Conservation (phyloP, 2,329 filamentous ascomycete species). For the Botrytis galanthina region DNA sequence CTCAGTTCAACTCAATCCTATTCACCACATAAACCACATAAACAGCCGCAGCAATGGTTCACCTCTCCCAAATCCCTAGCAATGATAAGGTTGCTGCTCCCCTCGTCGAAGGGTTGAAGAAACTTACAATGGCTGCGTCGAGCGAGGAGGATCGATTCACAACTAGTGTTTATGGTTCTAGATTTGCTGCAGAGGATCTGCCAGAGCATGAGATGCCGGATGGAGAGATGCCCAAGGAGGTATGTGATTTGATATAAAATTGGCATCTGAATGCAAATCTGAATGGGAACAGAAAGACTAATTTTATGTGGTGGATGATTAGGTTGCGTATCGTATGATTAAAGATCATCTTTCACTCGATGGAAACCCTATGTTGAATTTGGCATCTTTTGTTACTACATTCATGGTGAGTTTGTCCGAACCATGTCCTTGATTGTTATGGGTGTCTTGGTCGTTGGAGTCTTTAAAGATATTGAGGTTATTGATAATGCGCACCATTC, state of each 20-base stretch:
- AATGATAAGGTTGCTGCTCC: conserved; percentile 27
- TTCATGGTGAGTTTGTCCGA: conserved; percentile 68
- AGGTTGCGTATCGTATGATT: conserved; percentile 95
- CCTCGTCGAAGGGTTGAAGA: conserved; percentile 45
- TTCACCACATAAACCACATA: not conserved
- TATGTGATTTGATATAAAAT: conserved; percentile 39
- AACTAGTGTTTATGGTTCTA: conserved; percentile 73
- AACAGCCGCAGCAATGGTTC: conserved; percentile 45
- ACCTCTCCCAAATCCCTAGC: conserved; percentile 45
- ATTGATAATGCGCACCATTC: not conserved
- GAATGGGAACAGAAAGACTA: not conserved
- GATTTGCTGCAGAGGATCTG: conserved; percentile 76
- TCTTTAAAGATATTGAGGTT: not conserved
- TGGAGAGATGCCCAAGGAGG: conserved; percentile 81
- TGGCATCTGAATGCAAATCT: not conserved
- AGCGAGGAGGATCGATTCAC: conserved; percentile 32
- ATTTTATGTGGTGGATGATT: not conserved
- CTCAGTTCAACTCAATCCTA: not conserved
- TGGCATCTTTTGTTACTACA: conserved; percentile 92
- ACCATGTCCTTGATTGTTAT: not conserved
- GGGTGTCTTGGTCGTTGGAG: not conserved
- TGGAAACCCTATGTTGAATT: conserved; percentile 82
- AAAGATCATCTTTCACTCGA: conserved; percentile 91
- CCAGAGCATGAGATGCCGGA: conserved; percentile 86
- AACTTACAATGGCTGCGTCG: conserved; percentile 43